Conservation (phyloP, 768 basidiomycete species). For the Rhizopogon vinicolor region DNA sequence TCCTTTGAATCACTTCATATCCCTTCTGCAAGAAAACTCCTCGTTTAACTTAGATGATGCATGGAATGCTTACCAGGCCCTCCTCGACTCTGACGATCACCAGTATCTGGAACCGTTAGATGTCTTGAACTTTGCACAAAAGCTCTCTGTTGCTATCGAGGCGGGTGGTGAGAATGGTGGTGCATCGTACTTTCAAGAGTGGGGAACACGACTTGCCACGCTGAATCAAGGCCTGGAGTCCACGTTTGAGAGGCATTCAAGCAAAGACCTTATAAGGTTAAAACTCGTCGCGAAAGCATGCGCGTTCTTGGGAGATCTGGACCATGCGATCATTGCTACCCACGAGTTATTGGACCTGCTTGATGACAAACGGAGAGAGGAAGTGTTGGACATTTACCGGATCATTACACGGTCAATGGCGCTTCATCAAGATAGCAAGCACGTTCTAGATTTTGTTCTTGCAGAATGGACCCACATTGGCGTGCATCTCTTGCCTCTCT, state of each 20-base stretch:
- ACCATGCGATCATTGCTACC: constrained; percentile 27
- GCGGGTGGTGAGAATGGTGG: constrained; percentile 12
- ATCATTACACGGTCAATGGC: constrained; percentile 33
- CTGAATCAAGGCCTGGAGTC: constrained; percentile 26
- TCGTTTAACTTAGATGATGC: constrained; percentile 33
- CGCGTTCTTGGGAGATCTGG: constrained; percentile 34
- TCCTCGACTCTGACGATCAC: background rate
- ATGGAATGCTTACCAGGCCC: constrained; percentile 34
- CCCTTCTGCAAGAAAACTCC: constrained; percentile 10
- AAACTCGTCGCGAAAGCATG: constrained; percentile 27
- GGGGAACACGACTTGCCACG: constrained; percentile 34
- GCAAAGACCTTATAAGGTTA: constrained; percentile 13
- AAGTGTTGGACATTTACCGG: constrained; percentile 30
- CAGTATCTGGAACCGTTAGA: constrained; percentile 10
- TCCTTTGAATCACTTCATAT: constrained; percentile 10
- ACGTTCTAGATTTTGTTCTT: constrained; percentile 36
- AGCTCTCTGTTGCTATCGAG: constrained; percentile 12
- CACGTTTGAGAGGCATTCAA: constrained; percentile 15
- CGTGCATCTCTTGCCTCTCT: background rate
- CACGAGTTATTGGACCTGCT: constrained; percentile 20
- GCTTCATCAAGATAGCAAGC: constrained; percentile 25
- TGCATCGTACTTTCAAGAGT: constrained; percentile 21
- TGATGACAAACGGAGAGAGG: constrained; percentile 14
- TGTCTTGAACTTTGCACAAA: constrained; percentile 22
- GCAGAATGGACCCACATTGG: constrained; percentile 32